These are phyloP conservation scores for Clarireedia sp. DNA, from an alignment of 2,329 filamentous ascomycete genomes.

Conservation along the genomic window DNA sequence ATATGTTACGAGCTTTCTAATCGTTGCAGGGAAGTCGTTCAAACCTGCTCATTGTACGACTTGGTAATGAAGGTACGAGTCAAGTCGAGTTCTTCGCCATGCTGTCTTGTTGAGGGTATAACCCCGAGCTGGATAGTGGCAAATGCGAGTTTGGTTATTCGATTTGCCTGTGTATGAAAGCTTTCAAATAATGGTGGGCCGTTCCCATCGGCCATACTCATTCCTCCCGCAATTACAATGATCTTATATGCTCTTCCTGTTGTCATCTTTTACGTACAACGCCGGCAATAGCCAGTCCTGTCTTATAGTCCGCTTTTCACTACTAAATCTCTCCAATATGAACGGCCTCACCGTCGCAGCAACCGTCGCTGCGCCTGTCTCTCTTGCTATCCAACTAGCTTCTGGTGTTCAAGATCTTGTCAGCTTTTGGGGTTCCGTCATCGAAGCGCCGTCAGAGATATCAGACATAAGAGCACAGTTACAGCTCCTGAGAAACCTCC, in stretches of 20 bases:
- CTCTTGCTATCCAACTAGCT: not conserved
- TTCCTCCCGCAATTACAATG: no score
- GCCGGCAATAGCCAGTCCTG: not conserved
- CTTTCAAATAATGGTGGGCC: not conserved
- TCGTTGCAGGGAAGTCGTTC: no score
- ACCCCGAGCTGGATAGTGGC: not conserved
- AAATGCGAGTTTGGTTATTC: not conserved
- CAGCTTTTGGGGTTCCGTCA: not conserved
- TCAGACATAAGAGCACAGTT: not conserved
- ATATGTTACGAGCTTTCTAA: no score
- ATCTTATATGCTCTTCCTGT: not conserved
- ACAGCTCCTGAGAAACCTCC: not conserved
- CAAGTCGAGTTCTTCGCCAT: not conserved
- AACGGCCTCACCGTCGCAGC: constrained; percentile 42
- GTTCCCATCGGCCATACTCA: no score
- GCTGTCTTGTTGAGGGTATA: not conserved
- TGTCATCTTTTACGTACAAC: not conserved
- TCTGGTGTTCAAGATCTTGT: not conserved
- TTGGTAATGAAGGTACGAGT: not conserved
- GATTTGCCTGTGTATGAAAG: not conserved
- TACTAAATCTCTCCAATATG: constrained; percentile 27
- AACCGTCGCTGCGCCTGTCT: not conserved
- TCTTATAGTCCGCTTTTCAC: not conserved
- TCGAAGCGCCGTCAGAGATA: not conserved
- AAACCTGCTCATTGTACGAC: not conserved